These are phyloP conservation scores for Diaporthe vexans DNA, from an alignment of 2,329 filamentous ascomycete genomes.

Conservation along the genomic window DNA sequence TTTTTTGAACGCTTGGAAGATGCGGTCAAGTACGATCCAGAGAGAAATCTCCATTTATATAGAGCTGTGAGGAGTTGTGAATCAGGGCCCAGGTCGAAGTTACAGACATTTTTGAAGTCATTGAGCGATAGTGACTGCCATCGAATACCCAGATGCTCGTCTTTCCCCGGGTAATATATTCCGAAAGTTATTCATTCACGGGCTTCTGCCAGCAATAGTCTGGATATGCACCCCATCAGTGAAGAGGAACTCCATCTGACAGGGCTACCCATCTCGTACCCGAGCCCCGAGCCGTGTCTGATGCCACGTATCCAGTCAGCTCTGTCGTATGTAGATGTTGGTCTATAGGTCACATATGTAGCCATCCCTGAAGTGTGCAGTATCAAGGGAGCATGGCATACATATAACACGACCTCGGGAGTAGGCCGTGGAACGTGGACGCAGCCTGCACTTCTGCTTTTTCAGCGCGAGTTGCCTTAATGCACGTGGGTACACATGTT, in stretches of 20 bases:
- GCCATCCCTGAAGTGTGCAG: background rate
- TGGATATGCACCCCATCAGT: background rate
- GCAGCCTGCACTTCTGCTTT: background rate
- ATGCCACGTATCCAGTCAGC: background rate
- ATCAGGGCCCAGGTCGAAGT: background rate
- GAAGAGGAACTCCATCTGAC: background rate
- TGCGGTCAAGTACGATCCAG: background rate
- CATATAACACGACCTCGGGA: background rate
- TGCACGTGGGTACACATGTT: background rate
- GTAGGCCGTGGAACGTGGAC: too few relatives aligned
- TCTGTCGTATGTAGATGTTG: background rate
- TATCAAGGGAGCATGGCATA: background rate
- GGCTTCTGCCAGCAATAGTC: background rate
- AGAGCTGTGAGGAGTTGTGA: background rate
- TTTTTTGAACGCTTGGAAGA: background rate
- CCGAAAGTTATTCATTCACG: background rate
- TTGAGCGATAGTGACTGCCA: too few relatives aligned
- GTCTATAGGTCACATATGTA: background rate
- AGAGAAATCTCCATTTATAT: background rate
- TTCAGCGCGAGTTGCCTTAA: background rate
- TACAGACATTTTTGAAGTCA: background rate
- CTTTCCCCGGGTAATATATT: too few relatives aligned
- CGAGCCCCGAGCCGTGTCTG: background rate
- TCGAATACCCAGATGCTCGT: background rate
- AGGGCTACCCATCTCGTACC: fast-evolving